Percentiles rank a stretch among this genome's conserved stretches.
Evolutionary conservation across 257 asterid species (phyloP).

Genomic region (Salvia rosmarinus): DNA sequence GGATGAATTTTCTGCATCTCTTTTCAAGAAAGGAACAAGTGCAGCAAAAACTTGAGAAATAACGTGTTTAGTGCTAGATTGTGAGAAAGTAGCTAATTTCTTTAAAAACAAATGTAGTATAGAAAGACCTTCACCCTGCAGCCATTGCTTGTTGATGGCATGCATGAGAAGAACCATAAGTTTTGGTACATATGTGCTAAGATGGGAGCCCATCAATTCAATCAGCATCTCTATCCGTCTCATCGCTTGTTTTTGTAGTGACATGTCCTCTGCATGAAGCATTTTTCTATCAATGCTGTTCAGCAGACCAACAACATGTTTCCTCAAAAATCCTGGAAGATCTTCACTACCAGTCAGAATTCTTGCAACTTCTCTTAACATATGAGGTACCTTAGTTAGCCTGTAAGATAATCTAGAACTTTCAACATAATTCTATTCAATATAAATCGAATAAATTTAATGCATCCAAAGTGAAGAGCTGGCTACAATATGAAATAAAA

Average conservation of each 20-base stretch:
- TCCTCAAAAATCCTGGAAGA: constrained; percentile 84
- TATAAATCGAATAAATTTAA: constrained; percentile 7
- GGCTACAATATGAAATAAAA: constrained; percentile 4
- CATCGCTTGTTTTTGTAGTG: constrained; percentile 86
- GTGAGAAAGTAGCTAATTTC: constrained; percentile 76
- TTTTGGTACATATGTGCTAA: constrained; percentile 87
- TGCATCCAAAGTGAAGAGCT: constrained; percentile 4
- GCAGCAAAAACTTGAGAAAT: constrained; percentile 98
- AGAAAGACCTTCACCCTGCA: constrained; percentile 81
- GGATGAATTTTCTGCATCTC: constrained; percentile 62
- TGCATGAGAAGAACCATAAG: constrained; percentile 99
- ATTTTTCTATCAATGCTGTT: constrained; percentile 89
- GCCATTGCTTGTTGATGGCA: constrained; percentile 78
- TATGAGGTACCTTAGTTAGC: constrained; percentile 79
- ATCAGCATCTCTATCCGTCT: constrained; percentile 86
- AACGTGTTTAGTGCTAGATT: constrained; percentile 85
- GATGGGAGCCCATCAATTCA: constrained; percentile 86
- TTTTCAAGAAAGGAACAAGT: constrained; percentile 88
- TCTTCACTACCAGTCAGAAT: constrained; percentile 78
- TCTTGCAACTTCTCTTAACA: constrained; percentile 79
- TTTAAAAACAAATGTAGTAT: constrained; percentile 81
- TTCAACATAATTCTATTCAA: constrained; percentile 5
- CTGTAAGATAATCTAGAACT: constrained; percentile 44
- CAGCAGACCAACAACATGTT: constrained; percentile 82
- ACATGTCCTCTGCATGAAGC: constrained; percentile 77